phyloP scores from a whole-genome alignment of 768 basidiomycete species.

The Pholiota conissans region DNA sequence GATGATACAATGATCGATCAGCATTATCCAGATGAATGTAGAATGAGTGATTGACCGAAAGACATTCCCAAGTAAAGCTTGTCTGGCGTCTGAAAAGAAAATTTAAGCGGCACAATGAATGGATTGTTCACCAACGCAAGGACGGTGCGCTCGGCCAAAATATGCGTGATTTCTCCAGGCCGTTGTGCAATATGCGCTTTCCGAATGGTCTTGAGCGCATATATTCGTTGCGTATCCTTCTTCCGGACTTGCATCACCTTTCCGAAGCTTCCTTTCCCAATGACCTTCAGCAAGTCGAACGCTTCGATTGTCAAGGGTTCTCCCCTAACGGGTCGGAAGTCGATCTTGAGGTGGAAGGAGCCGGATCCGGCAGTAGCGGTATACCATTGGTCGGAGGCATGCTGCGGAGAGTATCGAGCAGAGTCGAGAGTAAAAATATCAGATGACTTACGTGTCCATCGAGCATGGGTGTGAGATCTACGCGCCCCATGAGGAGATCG shows the following conservation, averaged over 20 bases:
- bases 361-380: constrained; percentile 80
- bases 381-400: constrained; percentile 92
- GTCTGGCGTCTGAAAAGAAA: constrained; percentile 97
- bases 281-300: constrained; percentile 96
- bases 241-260: constrained; percentile 99
- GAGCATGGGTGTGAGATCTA: constrained; percentile 61
- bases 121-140: constrained; percentile 97
- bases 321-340: constrained; percentile 85
- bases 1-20: neutral
- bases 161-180: constrained; percentile 97
- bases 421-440: neutral
- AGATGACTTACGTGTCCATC: neutral
- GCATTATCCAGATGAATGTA: neutral
- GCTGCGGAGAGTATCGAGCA: constrained; percentile 37
- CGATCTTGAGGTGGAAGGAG: constrained; percentile 93
- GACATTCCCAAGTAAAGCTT: constrained; percentile 98
- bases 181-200: constrained; percentile 97
- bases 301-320: constrained; percentile 92
- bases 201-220: constrained; percentile 96
- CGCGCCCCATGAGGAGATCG: constrained; percentile 90
- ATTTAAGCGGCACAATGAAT: constrained; percentile 98
- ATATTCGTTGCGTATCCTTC: constrained; percentile 96
- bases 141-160: constrained; percentile 95
- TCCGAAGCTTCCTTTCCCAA: constrained; percentile 96
- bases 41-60: constrained; percentile 60